These are phyloP conservation scores for Lachancea dasiensis DNA, from an alignment of 805 yeast species.

Conservation along the genomic window DNA sequence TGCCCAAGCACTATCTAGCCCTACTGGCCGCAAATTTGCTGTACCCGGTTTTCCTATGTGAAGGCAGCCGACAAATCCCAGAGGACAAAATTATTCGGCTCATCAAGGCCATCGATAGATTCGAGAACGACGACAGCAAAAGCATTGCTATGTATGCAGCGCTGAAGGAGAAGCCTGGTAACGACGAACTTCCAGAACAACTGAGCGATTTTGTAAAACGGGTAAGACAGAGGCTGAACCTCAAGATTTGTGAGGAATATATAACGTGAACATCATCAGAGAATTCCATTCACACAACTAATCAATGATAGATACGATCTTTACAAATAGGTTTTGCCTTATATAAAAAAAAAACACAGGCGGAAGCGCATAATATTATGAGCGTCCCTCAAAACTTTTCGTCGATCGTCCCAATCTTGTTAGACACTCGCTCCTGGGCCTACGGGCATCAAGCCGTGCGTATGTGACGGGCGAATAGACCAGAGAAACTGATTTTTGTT, in stretches of 20 bases:
- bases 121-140: slow-evolving; percentile 5
- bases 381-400: too few relatives aligned
- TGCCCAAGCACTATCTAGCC: slow-evolving; percentile 27
- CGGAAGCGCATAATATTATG: too few relatives aligned
- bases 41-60: slow-evolving; percentile 22
- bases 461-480: not conserved
- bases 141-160: slow-evolving; percentile 10
- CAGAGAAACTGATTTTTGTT: not conserved
- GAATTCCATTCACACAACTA: not conserved
- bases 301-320: slow-evolving; percentile 6
- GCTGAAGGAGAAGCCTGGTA: slow-evolving; percentile 2
- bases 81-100: slow-evolving; percentile 21
- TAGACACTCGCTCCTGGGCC: too few relatives aligned
- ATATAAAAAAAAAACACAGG: too few relatives aligned
- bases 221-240: slow-evolving; percentile 21
- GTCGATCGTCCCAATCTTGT: too few relatives aligned
- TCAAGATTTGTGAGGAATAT: slow-evolving; percentile 29
- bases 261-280: slow-evolving; percentile 15
- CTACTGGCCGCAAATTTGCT: slow-evolving; percentile 24
- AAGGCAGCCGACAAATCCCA: slow-evolving; percentile 15
- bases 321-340: not conserved
- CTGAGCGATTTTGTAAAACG: slow-evolving; percentile 14
- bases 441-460: not conserved
- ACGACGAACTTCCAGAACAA: slow-evolving; percentile 15
- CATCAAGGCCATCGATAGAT: slow-evolving; percentile 20